Conservation (phyloP, 345 rosid genomes). For the Linum tenue region DNA sequence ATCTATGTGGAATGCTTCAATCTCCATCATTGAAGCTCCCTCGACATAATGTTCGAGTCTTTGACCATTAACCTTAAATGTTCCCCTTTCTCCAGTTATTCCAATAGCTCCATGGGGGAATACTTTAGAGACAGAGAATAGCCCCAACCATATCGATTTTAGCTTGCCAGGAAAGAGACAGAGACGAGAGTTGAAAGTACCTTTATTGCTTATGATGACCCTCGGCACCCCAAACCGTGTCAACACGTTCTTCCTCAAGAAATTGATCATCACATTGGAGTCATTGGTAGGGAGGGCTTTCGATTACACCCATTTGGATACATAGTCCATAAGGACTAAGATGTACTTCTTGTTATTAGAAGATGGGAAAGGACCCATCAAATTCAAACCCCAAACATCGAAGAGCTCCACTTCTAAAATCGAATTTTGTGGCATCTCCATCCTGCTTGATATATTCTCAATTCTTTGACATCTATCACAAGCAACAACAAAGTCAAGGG, state of each 20-base stretch:
- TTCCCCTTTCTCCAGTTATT: too few relatives aligned
- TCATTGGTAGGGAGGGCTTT: neutral
- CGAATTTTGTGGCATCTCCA: neutral
- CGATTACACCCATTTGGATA: neutral
- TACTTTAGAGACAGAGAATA: neutral
- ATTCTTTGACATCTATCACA: slow-evolving; percentile 7
- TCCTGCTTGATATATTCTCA: neutral
- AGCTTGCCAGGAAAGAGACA: neutral
- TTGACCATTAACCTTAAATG: too few relatives aligned
- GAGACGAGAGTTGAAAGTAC: neutral
- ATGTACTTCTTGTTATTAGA: neutral
- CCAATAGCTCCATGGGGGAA: neutral
- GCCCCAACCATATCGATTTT: neutral
- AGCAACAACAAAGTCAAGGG: neutral
- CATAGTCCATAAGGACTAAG: neutral
- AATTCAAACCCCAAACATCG: slow-evolving; percentile 5
- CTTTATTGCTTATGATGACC: neutral
- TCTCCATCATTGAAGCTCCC: too few relatives aligned
- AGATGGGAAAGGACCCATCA: too few relatives aligned
- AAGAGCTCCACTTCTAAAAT: slow-evolving; percentile 3
- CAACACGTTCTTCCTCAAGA: neutral
- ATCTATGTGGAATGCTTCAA: too few relatives aligned
- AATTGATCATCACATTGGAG: neutral
- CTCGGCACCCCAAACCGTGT: neutral
- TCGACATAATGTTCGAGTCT: too few relatives aligned